These are phyloP conservation scores for Cladobotryum mycophilum DNA, from an alignment of 2,329 filamentous ascomycete species.

Conservation along the genomic window DNA sequence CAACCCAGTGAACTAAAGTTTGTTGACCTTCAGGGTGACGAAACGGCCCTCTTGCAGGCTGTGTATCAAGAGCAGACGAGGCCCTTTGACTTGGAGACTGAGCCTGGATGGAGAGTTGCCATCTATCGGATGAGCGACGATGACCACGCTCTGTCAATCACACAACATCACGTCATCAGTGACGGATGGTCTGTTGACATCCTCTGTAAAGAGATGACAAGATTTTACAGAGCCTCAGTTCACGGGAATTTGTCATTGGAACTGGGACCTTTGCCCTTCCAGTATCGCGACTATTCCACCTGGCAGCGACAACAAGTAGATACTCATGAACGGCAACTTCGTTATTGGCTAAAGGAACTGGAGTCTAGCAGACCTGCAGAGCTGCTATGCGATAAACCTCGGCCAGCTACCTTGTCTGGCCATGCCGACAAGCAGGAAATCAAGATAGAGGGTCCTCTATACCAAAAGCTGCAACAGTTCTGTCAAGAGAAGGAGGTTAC, in stretches of 20 bases:
- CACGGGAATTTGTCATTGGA: conserved; percentile 7
- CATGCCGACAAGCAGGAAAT: conserved; percentile 7
- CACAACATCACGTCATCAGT: conserved; percentile 19
- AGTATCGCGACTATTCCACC: conserved; percentile 21
- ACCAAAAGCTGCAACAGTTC: conserved; percentile 9
- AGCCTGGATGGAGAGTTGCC: conserved; percentile 15
- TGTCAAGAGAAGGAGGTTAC: conserved; percentile 9
- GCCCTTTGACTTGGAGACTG: conserved; percentile 7
- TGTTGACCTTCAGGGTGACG: conserved; percentile 1
- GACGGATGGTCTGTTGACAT: conserved; percentile 21
- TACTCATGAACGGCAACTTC: conserved; percentile 17
- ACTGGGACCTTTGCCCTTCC: conserved; percentile 14
- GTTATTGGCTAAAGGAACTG: conserved; percentile 19
- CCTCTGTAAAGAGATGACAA: conserved; percentile 7
- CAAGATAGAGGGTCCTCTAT: conserved; percentile 8
- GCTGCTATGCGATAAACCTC: conserved; percentile 13
- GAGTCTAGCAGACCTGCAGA: conserved; percentile 13
- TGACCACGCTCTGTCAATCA: conserved; percentile 12
- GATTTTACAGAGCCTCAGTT: conserved; percentile 12
- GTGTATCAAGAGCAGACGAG: conserved; percentile 10
- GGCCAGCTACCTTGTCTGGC: conserved; percentile 14
- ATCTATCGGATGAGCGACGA: conserved; percentile 7
- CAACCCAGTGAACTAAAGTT: neutral
- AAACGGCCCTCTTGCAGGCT: neutral
- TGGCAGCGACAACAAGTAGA: conserved; percentile 20